Base-by-base conservation (phyloP, 2,329 filamentous ascomycete genomes). In the Macroventuria anomochaeta region DNA sequence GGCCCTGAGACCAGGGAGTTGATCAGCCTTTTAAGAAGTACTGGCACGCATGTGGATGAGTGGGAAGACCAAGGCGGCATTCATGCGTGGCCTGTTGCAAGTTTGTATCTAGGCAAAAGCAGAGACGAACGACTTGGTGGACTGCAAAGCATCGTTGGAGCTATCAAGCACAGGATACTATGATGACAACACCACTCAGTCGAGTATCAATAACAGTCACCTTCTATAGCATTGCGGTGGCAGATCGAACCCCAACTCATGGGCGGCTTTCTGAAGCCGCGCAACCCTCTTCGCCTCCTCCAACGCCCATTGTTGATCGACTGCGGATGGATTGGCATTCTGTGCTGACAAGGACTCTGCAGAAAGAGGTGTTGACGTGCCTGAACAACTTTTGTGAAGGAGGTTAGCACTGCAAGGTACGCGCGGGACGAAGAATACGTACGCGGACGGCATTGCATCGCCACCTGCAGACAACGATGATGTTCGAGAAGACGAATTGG, bases 71-170 rank as follows among this genome's bases (percentile, higher is more conserved):
- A 80, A 23, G 87, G 84, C 12, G 87, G 85, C 2, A 87, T 95
- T 53, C 91, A 96, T 73, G 90, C 88, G 10, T 96, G 91, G 91
- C 90, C 90, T 0, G 87, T 96, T 17, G 88, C 88, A 8, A 79
- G 79, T 57, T 67, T 86, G 15, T 87, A 85, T 67, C 64, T 86
- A 18, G 80, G 80, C 7, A 77, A 79, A 49, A 77, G 72, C 6
- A 74, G 73, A 44, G 72, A 77, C 7, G 78, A 79, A 53, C 67
- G 82, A 44, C 64, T 81, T 44, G 73, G 77, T 55, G 82, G 82
- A 3, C 53, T 84, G 41, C 72, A 73, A 43, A 70, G 75, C 34
- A 77, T 82, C 46, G 77, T 78, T 8, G 64, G 67, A n/a, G 64
- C 65, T 25, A 74, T 72, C 15, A 68, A 64, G 20, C 61, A 64